Evolutionary conservation across 2,329 filamentous ascomycete species (phyloP), one percentile per base, ranked within the genome.

Genomic region (Fusarium falciforme): DNA sequence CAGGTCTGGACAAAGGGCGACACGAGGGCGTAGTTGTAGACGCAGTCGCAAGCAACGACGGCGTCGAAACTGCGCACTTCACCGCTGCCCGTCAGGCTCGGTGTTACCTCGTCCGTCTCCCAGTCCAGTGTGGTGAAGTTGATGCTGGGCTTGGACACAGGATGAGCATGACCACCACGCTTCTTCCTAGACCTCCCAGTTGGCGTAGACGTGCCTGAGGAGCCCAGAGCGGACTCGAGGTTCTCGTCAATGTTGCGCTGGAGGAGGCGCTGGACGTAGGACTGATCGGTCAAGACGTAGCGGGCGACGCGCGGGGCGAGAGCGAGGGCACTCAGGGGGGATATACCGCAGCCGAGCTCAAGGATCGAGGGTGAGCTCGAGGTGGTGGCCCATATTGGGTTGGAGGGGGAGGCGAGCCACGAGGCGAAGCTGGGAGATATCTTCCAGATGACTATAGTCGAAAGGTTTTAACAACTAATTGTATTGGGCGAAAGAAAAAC

Each of bases 21-120:
- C 27, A 98, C 90, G 4, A 98, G 88, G 3, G 93, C 90, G 74
- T 98, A 94, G 83, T 98, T 99, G 86, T 97, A 99, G 76, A 99
- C 93, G 82, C 95, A 98, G 82, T 99, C 96, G 79, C 94, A 97
- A 5, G 95, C 94, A 38, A 98, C 81, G 12, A 98, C 86, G 16
- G 91, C 83, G 78, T 97, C 93, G 74, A 96, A 92, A 66, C 88
- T 87, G 78, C 76, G 79, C 52, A 71, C 78, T 40, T 62, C 72
- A 17, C 74, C 70, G 16, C 80, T 80, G 12, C 83, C 80, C 2
- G 84, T 84, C 33, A 89, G 80, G 3, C 77, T 76, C 11, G 80
- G 72, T 27, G 84, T 88, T 11, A 92, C 87, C 55, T 87, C 82
- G 70, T 90, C 88, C 0, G 87, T 86, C 80, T 98, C 95, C 96